A percentile compares a stretch with the other conserved stretches of the same genome.
These are phyloP conservation scores for Dysphania ambrosioides DNA, from an alignment of 148 eudicot genomes.

Conservation along the genomic window DNA sequence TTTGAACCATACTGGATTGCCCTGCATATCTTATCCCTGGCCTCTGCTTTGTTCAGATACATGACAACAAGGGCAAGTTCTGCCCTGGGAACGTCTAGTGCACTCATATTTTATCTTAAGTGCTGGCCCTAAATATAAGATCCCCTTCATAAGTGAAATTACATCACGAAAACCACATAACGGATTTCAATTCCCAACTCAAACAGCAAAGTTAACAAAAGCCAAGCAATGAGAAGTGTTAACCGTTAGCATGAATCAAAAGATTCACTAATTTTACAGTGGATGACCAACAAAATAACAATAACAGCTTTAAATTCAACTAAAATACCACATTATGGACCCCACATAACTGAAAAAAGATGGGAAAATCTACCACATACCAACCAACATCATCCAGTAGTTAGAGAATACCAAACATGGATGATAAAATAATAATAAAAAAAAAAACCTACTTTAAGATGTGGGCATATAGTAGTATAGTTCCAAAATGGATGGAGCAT, in stretches of 20 bases:
- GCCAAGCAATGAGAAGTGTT: not conserved
- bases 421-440: too few species aligned
- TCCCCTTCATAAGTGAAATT: not conserved
- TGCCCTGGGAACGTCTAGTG: conserved; percentile 71
- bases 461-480: too few species aligned
- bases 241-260: too few species aligned
- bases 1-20: conserved; percentile 98
- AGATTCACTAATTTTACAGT: too few species aligned
- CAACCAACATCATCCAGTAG: too few species aligned
- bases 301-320: not conserved
- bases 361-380: too few species aligned
- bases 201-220: not conserved
- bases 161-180: not conserved
- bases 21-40: conserved; percentile 98
- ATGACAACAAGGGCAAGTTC: conserved; percentile 79
- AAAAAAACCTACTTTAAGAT: too few species aligned
- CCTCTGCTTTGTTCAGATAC: conserved; percentile 96
- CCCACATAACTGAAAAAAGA: not conserved
- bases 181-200: not conserved
- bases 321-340: not conserved
- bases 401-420: too few species aligned
- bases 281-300: too few species aligned
- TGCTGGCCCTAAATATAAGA: conserved; percentile 24
- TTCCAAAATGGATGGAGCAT: too few species aligned
- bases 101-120: conserved; percentile 48